Percentiles rank a stretch among this genome's conserved stretches.
Conservation (phyloP, 129 eudicot genomes). For the Mikania micrantha region DNA sequence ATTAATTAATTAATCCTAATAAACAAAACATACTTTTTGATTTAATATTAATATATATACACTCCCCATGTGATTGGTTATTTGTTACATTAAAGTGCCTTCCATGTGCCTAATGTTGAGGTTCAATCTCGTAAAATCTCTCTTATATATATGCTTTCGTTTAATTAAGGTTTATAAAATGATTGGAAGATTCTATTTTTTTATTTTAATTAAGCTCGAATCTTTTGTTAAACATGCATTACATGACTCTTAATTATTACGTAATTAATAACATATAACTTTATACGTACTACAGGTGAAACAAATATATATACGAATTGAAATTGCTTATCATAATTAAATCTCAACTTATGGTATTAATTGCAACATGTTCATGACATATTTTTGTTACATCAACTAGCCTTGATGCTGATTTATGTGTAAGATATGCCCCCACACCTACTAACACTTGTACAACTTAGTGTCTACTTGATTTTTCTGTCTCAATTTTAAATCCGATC, state of each 20-base stretch:
- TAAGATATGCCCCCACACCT: conserved; percentile 16
- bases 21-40: not conserved
- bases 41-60: not conserved
- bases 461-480: not conserved
- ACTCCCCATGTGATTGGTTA: conserved; percentile 17
- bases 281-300: too few relatives aligned
- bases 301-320: too few relatives aligned
- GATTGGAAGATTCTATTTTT: conserved; percentile 1
- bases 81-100: conserved; percentile 10
- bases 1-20: too few relatives aligned
- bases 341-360: not conserved
- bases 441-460: conserved; percentile 6
- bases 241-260: too few relatives aligned
- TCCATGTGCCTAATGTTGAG: conserved; percentile 23
- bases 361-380: conserved; percentile 11
- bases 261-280: too few relatives aligned
- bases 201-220: too few relatives aligned
- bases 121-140: conserved; percentile 5
- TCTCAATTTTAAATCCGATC: not conserved
- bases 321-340: too few relatives aligned
- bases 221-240: too few relatives aligned
- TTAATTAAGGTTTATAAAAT: conserved; percentile 6
- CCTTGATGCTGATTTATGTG: not conserved
- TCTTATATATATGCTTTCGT: conserved; percentile 17
- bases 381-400: conserved; percentile 3